A percentile compares a stretch with the other conserved stretches of the same genome.
phyloP scores from a whole-genome alignment of 2,329 filamentous ascomycete species.

The Sporothrix sp. region DNA sequence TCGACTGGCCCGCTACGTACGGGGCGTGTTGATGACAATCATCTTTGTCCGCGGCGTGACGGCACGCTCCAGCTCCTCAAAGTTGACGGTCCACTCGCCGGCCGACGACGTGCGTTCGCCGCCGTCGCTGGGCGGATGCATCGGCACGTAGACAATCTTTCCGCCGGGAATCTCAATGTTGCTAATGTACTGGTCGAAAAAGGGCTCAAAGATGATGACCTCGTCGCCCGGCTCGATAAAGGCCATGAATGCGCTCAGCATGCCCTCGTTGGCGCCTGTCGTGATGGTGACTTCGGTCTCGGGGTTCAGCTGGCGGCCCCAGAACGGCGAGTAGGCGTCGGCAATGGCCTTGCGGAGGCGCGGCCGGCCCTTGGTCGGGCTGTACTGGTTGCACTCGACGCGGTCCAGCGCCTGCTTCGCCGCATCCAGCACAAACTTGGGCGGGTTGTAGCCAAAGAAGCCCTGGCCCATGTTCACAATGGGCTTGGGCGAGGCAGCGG shows the following conservation, averaged over 20 bases:
- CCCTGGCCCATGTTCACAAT: constrained; percentile 49
- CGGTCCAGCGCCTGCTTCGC: constrained; percentile 81
- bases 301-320: constrained; percentile 71
- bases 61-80: constrained; percentile 67
- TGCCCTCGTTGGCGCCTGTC: constrained; percentile 83
- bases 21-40: constrained; percentile 79
- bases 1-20: too few species aligned
- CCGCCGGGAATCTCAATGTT: constrained; percentile 98
- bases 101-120: constrained; percentile 72
- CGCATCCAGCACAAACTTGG: constrained; percentile 79
- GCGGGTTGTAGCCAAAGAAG: constrained; percentile 91
- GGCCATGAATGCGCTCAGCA: constrained; percentile 96
- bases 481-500: constrained; percentile 38
- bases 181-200: constrained; percentile 98
- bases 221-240: constrained; percentile 93
- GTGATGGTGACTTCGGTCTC: constrained; percentile 93
- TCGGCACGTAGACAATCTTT: constrained; percentile 88
- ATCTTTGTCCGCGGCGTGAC: constrained; percentile 88
- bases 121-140: constrained; percentile 78
- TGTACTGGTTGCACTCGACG: constrained; percentile 98
- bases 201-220: constrained; percentile 96
- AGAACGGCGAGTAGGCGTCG: constrained; percentile 82
- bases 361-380: constrained; percentile 85
- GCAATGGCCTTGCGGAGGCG: constrained; percentile 88
- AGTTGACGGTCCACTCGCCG: constrained; percentile 79